These are phyloP conservation scores for Areca catechu DNA, from an alignment of 176 grass and related monocot species.

Conservation along the genomic window DNA sequence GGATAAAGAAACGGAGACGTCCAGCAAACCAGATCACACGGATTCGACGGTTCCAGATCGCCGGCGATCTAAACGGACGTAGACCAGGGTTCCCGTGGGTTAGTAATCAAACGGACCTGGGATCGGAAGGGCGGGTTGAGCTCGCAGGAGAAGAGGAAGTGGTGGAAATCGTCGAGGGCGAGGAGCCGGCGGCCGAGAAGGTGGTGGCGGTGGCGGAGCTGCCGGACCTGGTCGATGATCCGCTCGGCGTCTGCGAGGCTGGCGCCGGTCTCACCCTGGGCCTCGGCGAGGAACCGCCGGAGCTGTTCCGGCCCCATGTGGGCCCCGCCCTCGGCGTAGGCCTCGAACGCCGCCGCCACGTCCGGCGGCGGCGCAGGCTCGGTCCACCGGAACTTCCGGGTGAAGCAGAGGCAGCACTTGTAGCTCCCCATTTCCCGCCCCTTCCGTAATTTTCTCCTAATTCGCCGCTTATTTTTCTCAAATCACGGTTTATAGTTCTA, in stretches of 20 bases:
- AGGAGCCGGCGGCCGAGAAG: slow-evolving; percentile 1
- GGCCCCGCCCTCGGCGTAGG: neutral
- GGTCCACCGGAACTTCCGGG: slow-evolving; percentile 12
- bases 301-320: slow-evolving; percentile 3
- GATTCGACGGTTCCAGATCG: too few relatives aligned
- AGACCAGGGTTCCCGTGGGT: too few relatives aligned
- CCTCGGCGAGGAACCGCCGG: slow-evolving; percentile 1
- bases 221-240: neutral
- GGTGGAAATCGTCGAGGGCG: slow-evolving; percentile 13
- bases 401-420: slow-evolving; percentile 16
- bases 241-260: slow-evolving; percentile 5
- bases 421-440: slow-evolving; percentile 5
- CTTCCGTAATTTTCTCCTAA: neutral
- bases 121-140: slow-evolving; percentile 9
- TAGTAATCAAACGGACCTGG: slow-evolving; percentile 1
- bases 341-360: slow-evolving; percentile 5
- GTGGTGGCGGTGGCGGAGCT: neutral
- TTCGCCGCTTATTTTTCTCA: too few relatives aligned
- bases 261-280: neutral
- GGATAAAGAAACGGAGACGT: too few relatives aligned
- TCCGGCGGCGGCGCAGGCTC: slow-evolving; percentile 3
- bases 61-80: too few relatives aligned
- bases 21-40: too few relatives aligned
- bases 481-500: too few relatives aligned
- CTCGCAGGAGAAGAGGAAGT: slow-evolving; percentile 8